Base-by-base conservation (phyloP, 2,329 filamentous ascomycete genomes). In the Decorospora gaudefroyi region DNA sequence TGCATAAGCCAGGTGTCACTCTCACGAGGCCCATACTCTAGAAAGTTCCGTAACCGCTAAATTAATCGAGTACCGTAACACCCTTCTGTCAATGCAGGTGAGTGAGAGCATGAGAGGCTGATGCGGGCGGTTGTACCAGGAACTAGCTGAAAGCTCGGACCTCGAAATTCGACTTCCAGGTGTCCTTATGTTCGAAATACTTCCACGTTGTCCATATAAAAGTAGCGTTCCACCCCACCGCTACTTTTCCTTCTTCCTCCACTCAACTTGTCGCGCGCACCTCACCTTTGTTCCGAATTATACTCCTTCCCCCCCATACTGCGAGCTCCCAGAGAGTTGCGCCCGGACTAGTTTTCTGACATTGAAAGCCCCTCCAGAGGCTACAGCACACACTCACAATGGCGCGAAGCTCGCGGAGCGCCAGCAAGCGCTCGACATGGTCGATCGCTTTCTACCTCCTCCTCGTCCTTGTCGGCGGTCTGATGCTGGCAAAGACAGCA, bases 361-460 rank as follows among this genome's bases (percentile, higher is more conserved):
- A 51, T 49, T 51, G 38, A 46, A 47, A 49, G 52, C 56, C 47
- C 52, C 25, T 32, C 19, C 29, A 44, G 45, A 45, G 51, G 55
- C 53, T 44, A 39, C 38, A 35, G 21, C 38, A 34, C 42, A 54
- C 43, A 55, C 36, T 49, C 72, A 76, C 62, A 62, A 84, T 84
- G 81, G 76, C 80, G 65, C 74, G 78, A 67, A 74, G 77, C 69
- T 85, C 83, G 70, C 71, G 74, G 69, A 81, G 78, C 79, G 81
- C 78, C 79, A 82, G 76, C 78, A 86, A 82, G 80, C 84, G 80
- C 72, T 91, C 78, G 78, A 86, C 85, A 79, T 96, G 81, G 90
- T 90, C 82, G 77, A 83, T 93, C 71, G 78, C 96, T 74, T 86
- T 91, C 77, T 96, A 96, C 79, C 86, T 96, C 65, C 83, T 90